Base-by-base conservation (phyloP, 2,329 filamentous ascomycete species). In the Knufia fluminis region DNA sequence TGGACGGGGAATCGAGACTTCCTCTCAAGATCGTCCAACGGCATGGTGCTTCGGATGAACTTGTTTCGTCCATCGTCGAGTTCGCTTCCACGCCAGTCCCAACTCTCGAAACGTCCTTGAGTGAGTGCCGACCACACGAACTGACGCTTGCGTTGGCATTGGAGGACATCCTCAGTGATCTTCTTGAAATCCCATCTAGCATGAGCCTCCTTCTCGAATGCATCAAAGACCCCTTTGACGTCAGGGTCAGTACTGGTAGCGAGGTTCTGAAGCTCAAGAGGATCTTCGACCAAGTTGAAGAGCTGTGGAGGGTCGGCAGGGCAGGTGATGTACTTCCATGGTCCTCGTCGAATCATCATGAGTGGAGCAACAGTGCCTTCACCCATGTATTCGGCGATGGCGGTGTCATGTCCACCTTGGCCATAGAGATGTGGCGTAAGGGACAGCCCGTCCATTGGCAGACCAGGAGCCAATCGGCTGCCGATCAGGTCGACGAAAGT, bases 381-480 rank as follows among this genome's bases (percentile, higher is more conserved):
- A 44, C 88, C 90, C 62, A 91, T 94, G 71, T 96, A 96, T 70
- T 96, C 90, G 53, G 88, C 89, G 60, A 91, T 85, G n/a, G 92
- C 89, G 9, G 86, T 92, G 65, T 96, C 89, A 35, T 61, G 73
- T 61, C 62, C 54, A 26, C 71, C 72, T n/a, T 78, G 67, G 45
- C 79, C 80, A 59, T 82, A 71, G 28, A 94, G 74, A 61, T 91
- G 84, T n/a, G 86, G 86, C 53, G 90, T 69, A 58, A 96, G 75
- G 35, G 86, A 92, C 26, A 80, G 73, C 31, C 90, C 90, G 60
- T 96, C 90, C 71, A 96, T 84, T 1, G 88, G 87, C n/a, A 95
- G 73, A 16, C 76, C 77, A 0, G 78, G 73, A 17, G 83, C 73
- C 1, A 87, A 74, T 60, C 83, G 79, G 38, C 80, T 82, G 51